Evolutionary conservation across 2,329 filamentous ascomycete species (phyloP), one percentile per base, ranked within the genome.

Genomic region (Waltergamsia citrina): DNA sequence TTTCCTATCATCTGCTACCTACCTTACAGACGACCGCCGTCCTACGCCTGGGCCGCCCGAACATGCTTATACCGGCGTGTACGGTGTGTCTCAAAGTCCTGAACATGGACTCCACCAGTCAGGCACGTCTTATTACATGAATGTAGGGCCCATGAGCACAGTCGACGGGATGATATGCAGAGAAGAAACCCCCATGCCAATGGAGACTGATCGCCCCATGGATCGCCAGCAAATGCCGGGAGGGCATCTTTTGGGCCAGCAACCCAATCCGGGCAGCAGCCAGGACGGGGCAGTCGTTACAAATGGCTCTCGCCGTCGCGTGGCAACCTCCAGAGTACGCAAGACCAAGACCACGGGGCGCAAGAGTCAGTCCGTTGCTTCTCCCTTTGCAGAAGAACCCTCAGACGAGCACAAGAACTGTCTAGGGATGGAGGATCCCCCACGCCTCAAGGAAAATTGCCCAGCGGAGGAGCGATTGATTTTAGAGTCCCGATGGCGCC

Each of bases 401-500:
- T 7, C 18, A 10, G 46, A 49, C 7, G 54, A 59, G 19, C 50
- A 54, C 41, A 50, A 48, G 33, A 60, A 62, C 40, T 60, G 53
- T 39, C 42, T 49, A 24, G 47, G 51, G 6, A 33, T 56, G 32
- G 47, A 57, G 41, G 41, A 54, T 31, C 47, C 56, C 2, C 57
- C 62, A 16, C 52, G 44, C 3, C 54, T 74, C 28, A 65, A 63
- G 35, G 49, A 54, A 16, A 57, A 57, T 14, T 66, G 67, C 18
- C 64, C 65, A 2, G 57, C 63, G 3, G 62, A 71, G 22, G 64
- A 70, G 38, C 57, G 56, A 16, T 68, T 53, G 33, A 60, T 76
- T 21, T 65, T 73, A 32, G 54, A 67, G 18, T 58, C 67, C n/a
- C 58, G 69, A 10, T 63, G 61, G 46, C 46, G 60, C 17, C 60